A percentile compares a stretch with the other conserved stretches of the same genome.
Conservation (phyloP, 164 flowering plant genomes). For the Vitis vinifera region DNA sequence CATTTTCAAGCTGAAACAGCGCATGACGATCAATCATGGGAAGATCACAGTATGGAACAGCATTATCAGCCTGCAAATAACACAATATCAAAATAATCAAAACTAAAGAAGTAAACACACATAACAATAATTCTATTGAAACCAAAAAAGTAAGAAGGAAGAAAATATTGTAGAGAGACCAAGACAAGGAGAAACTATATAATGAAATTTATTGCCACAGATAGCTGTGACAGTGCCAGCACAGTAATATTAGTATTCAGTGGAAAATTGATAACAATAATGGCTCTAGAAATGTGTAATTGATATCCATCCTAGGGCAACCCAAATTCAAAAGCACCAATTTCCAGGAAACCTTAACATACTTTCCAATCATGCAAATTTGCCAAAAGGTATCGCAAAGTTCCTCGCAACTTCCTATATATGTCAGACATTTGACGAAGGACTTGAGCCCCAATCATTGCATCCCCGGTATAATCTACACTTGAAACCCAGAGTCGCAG, state of each 20-base stretch:
- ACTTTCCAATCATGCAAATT: slow-evolving; percentile 98
- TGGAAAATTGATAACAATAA: not conserved
- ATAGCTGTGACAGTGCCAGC: not conserved
- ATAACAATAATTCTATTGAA: not conserved
- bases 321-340: no score
- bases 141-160: not conserved
- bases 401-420: slow-evolving; percentile 91
- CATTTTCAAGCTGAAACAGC: slow-evolving; percentile 83
- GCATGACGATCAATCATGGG: slow-evolving; percentile 87
- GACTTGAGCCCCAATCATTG: slow-evolving; percentile 81
- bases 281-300: not conserved
- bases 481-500: slow-evolving; percentile 98
- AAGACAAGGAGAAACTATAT: not conserved
- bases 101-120: not conserved
- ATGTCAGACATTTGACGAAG: slow-evolving; percentile 96
- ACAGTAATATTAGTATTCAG: not conserved
- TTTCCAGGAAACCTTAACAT: slow-evolving; percentile 16
- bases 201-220: not conserved
- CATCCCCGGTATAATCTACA: slow-evolving; percentile 95
- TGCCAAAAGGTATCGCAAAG: slow-evolving; percentile 81
- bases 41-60: slow-evolving; percentile 62
- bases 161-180: not conserved
- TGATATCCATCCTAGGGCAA: not conserved
- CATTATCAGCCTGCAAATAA: slow-evolving; percentile 56
- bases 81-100: not conserved